These are phyloP conservation scores for Phanerochaete sordida DNA, from an alignment of 768 basidiomycete species.

Conservation along the genomic window DNA sequence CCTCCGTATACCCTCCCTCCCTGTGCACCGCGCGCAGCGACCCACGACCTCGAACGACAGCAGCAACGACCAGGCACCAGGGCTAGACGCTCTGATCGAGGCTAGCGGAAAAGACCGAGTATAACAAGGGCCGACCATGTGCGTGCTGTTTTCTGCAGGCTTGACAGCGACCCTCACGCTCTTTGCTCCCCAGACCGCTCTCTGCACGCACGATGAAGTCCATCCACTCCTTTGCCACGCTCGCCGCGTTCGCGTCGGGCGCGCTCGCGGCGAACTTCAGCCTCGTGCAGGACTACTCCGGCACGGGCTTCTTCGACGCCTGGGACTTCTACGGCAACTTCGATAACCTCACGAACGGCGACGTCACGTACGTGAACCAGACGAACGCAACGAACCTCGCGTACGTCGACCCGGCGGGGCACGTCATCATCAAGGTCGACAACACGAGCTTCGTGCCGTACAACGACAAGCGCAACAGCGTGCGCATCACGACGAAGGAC, in stretches of 20 bases:
- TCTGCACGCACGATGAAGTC: constrained; percentile 1
- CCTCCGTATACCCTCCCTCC: background rate
- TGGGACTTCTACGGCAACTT: constrained; percentile 40
- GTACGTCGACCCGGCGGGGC: constrained; percentile 54
- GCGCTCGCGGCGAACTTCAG: constrained; percentile 23
- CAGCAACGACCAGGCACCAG: background rate
- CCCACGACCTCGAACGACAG: background rate
- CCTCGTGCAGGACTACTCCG: constrained; percentile 35
- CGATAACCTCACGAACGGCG: constrained; percentile 37
- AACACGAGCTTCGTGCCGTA: constrained; percentile 55
- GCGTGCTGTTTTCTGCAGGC: background rate
- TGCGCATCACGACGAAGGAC: constrained; percentile 43
- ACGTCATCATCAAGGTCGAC: constrained; percentile 74
- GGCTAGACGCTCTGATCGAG: background rate
- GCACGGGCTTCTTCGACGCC: constrained; percentile 38
- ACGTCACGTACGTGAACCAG: constrained; percentile 54
- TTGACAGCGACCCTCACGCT: background rate
- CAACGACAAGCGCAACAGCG: constrained; percentile 58
- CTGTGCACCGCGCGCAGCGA: background rate
- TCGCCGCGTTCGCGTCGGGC: constrained; percentile 4
- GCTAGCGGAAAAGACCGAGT: background rate
- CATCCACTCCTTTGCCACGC: constrained; percentile 7
- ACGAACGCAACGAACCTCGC: constrained; percentile 50
- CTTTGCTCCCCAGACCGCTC: background rate
- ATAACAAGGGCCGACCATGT: background rate